phyloP scores from a whole-genome alignment of 23 red algal species.

The Gracilaria caudata region DNA sequence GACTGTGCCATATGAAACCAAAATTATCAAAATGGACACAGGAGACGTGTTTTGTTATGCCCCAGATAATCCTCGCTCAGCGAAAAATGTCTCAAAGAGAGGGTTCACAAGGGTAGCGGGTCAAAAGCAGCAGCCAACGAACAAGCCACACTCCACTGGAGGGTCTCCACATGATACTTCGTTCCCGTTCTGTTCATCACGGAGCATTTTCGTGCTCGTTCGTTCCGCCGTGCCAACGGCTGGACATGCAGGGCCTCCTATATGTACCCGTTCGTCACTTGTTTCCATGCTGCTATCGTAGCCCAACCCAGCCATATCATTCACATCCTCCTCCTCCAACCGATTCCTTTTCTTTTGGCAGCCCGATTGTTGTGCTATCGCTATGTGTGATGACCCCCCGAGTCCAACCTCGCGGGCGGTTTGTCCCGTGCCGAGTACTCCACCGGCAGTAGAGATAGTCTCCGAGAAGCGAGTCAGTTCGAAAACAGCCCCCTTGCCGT shows the following conservation, averaged over 20 bases:
- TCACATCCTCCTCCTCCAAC: neutral
- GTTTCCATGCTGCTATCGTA: neutral
- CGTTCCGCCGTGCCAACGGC: neutral
- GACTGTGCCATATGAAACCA: too few species aligned
- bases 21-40: too few species aligned
- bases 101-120: too few species aligned
- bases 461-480: neutral
- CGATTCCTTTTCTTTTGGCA: neutral
- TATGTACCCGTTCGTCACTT: neutral
- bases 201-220: neutral
- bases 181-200: too few species aligned
- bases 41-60: too few species aligned
- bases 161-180: too few species aligned
- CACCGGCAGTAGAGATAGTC: constrained; percentile 18
- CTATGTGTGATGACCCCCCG: neutral
- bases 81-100: too few species aligned
- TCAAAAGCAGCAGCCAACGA: too few species aligned
- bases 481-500: constrained; percentile 6
- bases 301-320: neutral
- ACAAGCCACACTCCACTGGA: too few species aligned
- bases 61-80: too few species aligned
- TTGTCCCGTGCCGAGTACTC: neutral
- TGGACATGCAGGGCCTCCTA: neutral
- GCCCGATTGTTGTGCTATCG: neutral
- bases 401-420: constrained; percentile 10